These are phyloP conservation scores for Tuber microsphaerosporum DNA, from an alignment of 495 filamentous ascomycete genomes.

Conservation along the genomic window DNA sequence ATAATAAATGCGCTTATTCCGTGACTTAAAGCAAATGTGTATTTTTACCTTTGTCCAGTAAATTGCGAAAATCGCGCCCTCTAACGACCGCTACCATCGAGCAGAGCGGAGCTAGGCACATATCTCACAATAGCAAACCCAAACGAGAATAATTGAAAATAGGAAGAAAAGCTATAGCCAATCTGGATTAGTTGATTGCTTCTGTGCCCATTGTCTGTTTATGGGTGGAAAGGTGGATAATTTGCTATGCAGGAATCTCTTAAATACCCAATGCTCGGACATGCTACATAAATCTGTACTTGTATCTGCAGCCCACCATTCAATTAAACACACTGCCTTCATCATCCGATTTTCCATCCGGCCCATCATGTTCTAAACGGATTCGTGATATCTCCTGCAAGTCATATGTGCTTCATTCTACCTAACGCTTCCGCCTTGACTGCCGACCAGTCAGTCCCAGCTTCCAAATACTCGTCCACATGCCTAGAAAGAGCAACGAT, in stretches of 20 bases:
- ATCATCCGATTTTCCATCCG: background rate
- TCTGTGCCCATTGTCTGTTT: background rate
- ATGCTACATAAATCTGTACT: background rate
- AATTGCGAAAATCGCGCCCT: background rate
- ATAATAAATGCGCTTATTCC: background rate
- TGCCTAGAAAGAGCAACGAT: constrained; percentile 88
- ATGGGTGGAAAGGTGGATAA: background rate
- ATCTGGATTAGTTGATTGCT: background rate
- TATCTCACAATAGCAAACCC: background rate
- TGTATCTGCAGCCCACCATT: background rate
- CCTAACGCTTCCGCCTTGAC: too few relatives aligned
- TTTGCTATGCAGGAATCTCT: background rate
- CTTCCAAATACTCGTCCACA: constrained; percentile 80
- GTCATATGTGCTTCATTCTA: constrained; percentile 72
- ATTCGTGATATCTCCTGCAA: constrained; percentile 2
- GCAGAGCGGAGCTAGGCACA: background rate
- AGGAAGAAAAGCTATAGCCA: background rate
- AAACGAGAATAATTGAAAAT: background rate
- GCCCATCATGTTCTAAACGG: background rate
- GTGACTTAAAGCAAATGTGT: background rate
- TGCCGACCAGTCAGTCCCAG: constrained; percentile 89
- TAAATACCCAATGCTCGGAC: background rate
- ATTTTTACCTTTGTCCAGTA: background rate
- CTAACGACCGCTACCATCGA: background rate
- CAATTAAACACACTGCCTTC: background rate